These are phyloP conservation scores for Aegilops tauschii DNA, from an alignment of 176 grass and related monocot genomes.

Conservation along the genomic window DNA sequence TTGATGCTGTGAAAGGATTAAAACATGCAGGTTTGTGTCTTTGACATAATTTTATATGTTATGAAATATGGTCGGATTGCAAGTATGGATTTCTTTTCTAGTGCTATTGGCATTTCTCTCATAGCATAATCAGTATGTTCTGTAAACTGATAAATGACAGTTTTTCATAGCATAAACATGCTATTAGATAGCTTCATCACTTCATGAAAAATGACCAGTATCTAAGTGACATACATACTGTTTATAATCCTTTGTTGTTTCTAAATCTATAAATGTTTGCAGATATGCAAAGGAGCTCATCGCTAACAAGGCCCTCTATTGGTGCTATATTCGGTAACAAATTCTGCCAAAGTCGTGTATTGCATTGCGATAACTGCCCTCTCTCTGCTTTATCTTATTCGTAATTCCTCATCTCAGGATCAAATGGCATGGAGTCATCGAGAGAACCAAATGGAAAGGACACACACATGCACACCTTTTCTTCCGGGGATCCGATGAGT, in stretches of 20 bases:
- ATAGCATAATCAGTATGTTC: neutral
- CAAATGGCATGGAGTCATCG: conserved; percentile 57
- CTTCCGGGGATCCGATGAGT: conserved; percentile 74
- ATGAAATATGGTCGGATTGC: neutral
- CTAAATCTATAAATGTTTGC: conserved; percentile 47
- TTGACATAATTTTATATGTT: neutral
- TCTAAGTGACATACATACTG: neutral
- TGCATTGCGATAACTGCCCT: neutral
- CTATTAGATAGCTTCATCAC: neutral
- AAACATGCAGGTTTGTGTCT: conserved; percentile 57
- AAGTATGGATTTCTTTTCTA: neutral
- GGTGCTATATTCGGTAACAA: conserved; percentile 72
- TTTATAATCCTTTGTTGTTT: conserved; percentile 20
- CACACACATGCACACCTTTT: conserved; percentile 63
- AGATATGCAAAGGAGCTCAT: conserved; percentile 78
- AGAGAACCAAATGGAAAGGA: conserved; percentile 62
- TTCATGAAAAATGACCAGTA: conserved; percentile 2
- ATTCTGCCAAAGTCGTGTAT: conserved; percentile 12
- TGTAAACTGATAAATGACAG: neutral
- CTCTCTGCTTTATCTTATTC: conserved; percentile 2
- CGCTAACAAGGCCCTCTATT: conserved; percentile 64
- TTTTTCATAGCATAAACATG: neutral
- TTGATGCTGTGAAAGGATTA: conserved; percentile 94
- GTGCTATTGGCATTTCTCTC: neutral
- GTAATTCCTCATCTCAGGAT: conserved; percentile 47